Conservation (phyloP, 306 rosid genomes). For the Pyrus betulifolia region DNA sequence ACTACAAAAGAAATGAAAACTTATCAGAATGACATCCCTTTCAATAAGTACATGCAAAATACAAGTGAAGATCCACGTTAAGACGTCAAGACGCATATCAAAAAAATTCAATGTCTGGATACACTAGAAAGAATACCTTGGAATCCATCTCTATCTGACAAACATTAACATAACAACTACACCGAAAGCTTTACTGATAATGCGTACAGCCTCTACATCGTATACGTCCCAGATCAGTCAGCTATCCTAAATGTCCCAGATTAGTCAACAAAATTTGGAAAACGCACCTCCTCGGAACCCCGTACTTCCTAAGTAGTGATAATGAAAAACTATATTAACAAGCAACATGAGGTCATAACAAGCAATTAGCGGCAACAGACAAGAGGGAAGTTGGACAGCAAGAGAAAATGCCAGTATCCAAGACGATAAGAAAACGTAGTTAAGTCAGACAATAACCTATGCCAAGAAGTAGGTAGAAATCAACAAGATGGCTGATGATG, state of each 20-base stretch:
- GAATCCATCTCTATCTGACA: not conserved
- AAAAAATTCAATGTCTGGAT: not conserved
- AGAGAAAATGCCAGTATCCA: not conserved
- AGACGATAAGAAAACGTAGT: not conserved
- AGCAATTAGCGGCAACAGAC: not conserved
- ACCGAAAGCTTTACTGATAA: not conserved
- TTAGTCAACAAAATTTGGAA: not conserved
- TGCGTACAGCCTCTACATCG: not conserved
- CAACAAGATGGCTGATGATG: not conserved
- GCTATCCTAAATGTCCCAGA: not conserved
- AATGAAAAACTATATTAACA: not conserved
- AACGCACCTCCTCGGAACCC: too few species aligned
- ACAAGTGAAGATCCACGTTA: not conserved
- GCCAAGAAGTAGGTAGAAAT: not conserved
- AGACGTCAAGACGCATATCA: not conserved
- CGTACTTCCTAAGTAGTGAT: not conserved
- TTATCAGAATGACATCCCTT: not conserved
- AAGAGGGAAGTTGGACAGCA: not conserved
- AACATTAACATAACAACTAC: not conserved
- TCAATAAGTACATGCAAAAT: not conserved
- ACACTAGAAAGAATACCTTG: not conserved
- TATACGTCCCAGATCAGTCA: not conserved
- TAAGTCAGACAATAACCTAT: not conserved
- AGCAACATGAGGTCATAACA: not conserved
- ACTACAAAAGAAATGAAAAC: constrained; percentile 23